These are phyloP conservation scores for Lactarius vividus DNA, from an alignment of 768 basidiomycete genomes.

Conservation along the genomic window DNA sequence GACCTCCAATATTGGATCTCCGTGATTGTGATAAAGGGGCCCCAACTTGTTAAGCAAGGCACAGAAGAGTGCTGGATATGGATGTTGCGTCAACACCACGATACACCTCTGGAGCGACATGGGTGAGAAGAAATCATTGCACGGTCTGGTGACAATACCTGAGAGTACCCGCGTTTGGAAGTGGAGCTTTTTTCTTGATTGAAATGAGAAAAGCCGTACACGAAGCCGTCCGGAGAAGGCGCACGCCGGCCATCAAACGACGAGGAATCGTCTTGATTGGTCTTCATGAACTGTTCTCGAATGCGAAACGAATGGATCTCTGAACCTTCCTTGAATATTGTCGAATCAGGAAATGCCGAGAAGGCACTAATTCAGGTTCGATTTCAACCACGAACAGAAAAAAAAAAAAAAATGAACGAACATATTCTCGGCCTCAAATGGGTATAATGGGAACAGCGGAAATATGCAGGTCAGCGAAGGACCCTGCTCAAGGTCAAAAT, in stretches of 20 bases:
- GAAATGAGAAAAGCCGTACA: slow-evolving; percentile 80
- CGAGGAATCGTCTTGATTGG: slow-evolving; percentile 27
- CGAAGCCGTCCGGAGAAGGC: slow-evolving; percentile 56
- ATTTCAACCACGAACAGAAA: slow-evolving; percentile 13
- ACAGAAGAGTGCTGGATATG: slow-evolving; percentile 78
- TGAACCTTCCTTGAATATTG: slow-evolving; percentile 80
- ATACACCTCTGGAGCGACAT: slow-evolving; percentile 58
- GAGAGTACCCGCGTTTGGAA: slow-evolving; percentile 77
- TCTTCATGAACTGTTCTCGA: slow-evolving; percentile 39
- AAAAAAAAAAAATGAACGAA: slow-evolving; percentile 39
- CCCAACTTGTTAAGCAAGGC: slow-evolving; percentile 70
- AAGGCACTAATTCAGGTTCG: slow-evolving; percentile 62
- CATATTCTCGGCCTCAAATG: slow-evolving; percentile 81
- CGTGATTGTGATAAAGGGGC: slow-evolving; percentile 69
- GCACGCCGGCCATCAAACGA: slow-evolving; percentile 36
- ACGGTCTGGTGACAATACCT: slow-evolving; percentile 43
- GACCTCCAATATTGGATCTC: slow-evolving; percentile 76
- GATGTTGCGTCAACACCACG: slow-evolving; percentile 75
- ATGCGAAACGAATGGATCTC: slow-evolving; percentile 87
- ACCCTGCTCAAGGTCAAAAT: slow-evolving; percentile 87
- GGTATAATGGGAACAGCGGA: slow-evolving; percentile 61
- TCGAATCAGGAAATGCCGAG: slow-evolving; percentile 87
- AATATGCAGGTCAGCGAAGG: slow-evolving; percentile 72
- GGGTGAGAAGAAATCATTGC: slow-evolving; percentile 12
- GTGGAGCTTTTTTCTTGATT: slow-evolving; percentile 61